phyloP scores from a whole-genome alignment of 345 rosid species.

The Syzygium grande region DNA sequence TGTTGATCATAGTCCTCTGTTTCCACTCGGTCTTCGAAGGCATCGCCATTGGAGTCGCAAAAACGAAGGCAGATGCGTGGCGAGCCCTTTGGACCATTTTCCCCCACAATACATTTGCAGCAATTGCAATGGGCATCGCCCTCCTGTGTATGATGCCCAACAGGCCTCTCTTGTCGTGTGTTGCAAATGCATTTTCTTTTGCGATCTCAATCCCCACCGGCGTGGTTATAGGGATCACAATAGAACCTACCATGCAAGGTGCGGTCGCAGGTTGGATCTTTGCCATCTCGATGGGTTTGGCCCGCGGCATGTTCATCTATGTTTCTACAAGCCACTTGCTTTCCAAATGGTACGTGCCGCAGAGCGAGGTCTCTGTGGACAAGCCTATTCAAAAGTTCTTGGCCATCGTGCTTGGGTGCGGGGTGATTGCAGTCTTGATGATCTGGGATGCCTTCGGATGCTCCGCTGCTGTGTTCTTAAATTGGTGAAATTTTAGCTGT shows the following conservation, averaged over 20 bases:
- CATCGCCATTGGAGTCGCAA: conserved; percentile 36
- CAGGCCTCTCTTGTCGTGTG: conserved; percentile 48
- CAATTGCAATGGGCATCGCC: conserved; percentile 83
- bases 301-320: conserved; percentile 54
- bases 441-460: conserved; percentile 38
- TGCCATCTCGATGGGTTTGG: conserved; percentile 62
- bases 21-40: conserved; percentile 64
- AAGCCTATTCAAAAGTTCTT: conserved; percentile 16
- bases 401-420: conserved; percentile 54
- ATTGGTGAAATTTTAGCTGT: not conserved
- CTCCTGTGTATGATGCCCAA: conserved; percentile 67
- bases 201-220: conserved; percentile 77
- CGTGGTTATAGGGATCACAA: conserved; percentile 60
- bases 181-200: conserved; percentile 59
- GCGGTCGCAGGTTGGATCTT: conserved; percentile 61
- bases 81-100: conserved; percentile 70
- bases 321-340: not conserved
- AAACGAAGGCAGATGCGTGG: conserved; percentile 61
- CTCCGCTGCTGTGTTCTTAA: not conserved
- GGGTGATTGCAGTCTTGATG: conserved; percentile 64
- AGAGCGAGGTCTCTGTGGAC: conserved; percentile 14
- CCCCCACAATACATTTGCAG: conserved; percentile 74
- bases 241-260: conserved; percentile 72
- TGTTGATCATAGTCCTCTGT: conserved; percentile 65
- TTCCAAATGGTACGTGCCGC: conserved; percentile 39